These are phyloP conservation scores for Yamadazyma pseudoaaseri DNA, from an alignment of 1,139 yeast genomes.

Conservation along the genomic window DNA sequence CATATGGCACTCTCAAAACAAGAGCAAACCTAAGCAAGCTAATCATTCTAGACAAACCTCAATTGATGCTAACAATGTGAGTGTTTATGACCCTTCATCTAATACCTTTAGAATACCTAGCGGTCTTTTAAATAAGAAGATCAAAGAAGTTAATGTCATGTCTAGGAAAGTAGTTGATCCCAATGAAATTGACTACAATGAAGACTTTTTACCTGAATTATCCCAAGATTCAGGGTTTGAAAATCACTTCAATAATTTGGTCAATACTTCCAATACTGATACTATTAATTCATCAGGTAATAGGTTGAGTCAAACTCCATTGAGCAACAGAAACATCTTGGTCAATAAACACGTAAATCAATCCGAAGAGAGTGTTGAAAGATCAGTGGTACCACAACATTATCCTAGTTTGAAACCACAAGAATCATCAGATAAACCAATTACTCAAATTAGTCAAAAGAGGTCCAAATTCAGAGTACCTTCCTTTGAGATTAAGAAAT, in stretches of 20 bases:
- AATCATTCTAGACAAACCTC: slow-evolving; percentile 6
- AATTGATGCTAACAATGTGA: slow-evolving; percentile 14
- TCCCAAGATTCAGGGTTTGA: slow-evolving; percentile 51
- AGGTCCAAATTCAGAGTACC: slow-evolving; percentile 42
- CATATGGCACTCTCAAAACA: slow-evolving; percentile 44
- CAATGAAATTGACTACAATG: slow-evolving; percentile 35
- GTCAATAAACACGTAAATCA: slow-evolving; percentile 10
- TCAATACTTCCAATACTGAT: slow-evolving; percentile 11
- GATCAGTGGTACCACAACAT: slow-evolving; percentile 1
- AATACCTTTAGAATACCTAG: slow-evolving; percentile 21
- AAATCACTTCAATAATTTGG: slow-evolving; percentile 27
- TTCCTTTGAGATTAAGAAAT: slow-evolving; percentile 42
- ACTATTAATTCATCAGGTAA: slow-evolving; percentile 20
- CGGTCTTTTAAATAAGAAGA: slow-evolving; percentile 28
- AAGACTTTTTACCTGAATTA: slow-evolving; percentile 45
- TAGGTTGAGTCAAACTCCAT: slow-evolving; percentile 25
- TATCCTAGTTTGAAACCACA: slow-evolving; percentile 12
- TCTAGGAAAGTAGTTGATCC: slow-evolving; percentile 44
- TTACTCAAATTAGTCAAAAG: slow-evolving; percentile 11
- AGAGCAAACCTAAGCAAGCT: slow-evolving; percentile 9
- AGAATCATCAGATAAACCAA: slow-evolving; percentile 8
- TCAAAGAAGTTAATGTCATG: slow-evolving; percentile 45
- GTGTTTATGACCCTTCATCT: slow-evolving; percentile 15
- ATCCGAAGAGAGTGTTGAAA: slow-evolving; percentile 6
- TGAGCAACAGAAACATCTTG: slow-evolving; percentile 30